Evolutionary conservation across 2,329 filamentous ascomycete species (phyloP), one percentile per base, ranked within the genome.

Genomic region (Dactylellina drechsleri): DNA sequence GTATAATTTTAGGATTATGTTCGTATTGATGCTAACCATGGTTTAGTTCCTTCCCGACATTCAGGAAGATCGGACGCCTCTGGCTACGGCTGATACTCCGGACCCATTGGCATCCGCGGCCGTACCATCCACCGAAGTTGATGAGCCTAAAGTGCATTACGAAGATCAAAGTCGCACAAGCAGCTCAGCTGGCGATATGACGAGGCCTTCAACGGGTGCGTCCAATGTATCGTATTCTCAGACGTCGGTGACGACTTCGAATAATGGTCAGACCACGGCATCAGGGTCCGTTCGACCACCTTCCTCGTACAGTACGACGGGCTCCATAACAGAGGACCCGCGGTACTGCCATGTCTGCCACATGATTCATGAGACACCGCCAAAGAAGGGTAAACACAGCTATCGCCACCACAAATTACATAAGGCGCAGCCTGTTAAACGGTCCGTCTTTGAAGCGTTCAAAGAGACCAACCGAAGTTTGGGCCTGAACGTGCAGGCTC

Each of bases 341-440:
- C 70, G 70, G 47, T 74, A 74, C 40, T 74, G 70, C 20, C 50
- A 67, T 45, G 58, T 67, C 20, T 74, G 70, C 62, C 70, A 74
- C 61, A 66, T 62, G 70, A 67, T 74, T 23, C 70, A 74, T 45
- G 70, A 74, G 20, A 64, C 31, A 13, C 56, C 57, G 5, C 70
- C 70, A 12, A 64, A 23, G 12, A 62, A 43, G 26, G 70, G 70
- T 15, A 61, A 59, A 41, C 62, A 74, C 23, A 66, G 50, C 20
- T 74, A 74, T 40, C 56, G 70, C 4, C 59, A 71, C 26, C 58
- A 57, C 12, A 67, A 67, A 31, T 45, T 74, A 18, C 70, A 74
- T 45, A 74, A 74, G 41, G 10, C 57, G 43, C 62, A 50, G 41
- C 58, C 70, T 6, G 52, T 52, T 2, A 74, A 66, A n/a, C 54